Conservation (phyloP, 164 flowering plant genomes). For the Annona squamosa region DNA sequence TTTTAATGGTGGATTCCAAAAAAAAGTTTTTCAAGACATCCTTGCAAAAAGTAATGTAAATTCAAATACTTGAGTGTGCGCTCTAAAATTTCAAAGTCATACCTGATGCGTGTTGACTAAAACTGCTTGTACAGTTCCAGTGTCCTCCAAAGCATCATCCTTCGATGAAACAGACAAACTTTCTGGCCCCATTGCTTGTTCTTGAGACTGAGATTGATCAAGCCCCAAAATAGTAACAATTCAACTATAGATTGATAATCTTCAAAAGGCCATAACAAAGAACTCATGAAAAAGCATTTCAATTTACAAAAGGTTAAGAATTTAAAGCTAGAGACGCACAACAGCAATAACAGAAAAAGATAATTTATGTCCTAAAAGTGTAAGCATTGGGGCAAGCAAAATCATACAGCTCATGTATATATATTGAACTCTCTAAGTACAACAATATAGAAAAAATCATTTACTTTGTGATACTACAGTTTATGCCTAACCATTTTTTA, state of each 20-base stretch:
- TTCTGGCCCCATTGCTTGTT: slow-evolving; percentile 39
- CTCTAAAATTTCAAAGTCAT: slow-evolving; percentile 1
- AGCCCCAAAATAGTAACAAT: background rate
- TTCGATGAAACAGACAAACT: slow-evolving; percentile 46
- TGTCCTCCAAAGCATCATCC: slow-evolving; percentile 35
- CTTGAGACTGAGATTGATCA: slow-evolving; percentile 44
- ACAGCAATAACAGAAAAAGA: no score
- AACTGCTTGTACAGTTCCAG: slow-evolving; percentile 50
- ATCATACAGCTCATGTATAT: background rate
- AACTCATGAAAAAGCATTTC: background rate
- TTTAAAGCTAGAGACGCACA: no score
- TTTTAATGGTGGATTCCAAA: background rate
- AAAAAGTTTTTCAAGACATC: background rate
- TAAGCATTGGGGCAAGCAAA: background rate
- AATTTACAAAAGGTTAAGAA: no score
- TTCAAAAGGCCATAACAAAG: background rate
- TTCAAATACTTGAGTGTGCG: background rate
- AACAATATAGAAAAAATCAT: no score
- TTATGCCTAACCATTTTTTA: no score
- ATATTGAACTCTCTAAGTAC: background rate
- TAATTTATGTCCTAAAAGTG: no score
- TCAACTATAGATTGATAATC: background rate
- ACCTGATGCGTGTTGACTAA: slow-evolving; percentile 91
- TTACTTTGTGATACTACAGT: no score
- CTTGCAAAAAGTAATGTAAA: background rate